Percentiles rank a stretch among this genome's conserved stretches.
Evolutionary conservation across 495 filamentous ascomycete genomes (phyloP).

Genomic region (Penicillium manginii): DNA sequence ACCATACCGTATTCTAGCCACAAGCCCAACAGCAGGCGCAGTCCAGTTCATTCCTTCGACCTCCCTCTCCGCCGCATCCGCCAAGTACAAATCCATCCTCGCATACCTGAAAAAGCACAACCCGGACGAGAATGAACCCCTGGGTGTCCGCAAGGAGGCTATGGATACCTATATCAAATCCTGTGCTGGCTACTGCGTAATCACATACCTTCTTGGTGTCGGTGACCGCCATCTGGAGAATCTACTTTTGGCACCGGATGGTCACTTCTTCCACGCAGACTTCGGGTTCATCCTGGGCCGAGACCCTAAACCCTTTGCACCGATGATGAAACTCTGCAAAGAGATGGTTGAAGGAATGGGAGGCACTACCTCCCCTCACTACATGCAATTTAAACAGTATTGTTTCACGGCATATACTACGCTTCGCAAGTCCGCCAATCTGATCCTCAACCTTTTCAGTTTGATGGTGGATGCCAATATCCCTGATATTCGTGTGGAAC

Average conservation of each 20-base stretch:
- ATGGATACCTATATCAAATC: conserved; percentile 97
- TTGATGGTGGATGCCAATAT: conserved; percentile 98
- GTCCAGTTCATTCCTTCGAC: conserved; percentile 91
- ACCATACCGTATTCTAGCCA: conserved; percentile 95
- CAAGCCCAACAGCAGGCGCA: conserved; percentile 83
- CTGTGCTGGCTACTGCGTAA: conserved; percentile 97
- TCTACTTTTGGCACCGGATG: conserved; percentile 85
- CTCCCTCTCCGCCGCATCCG: conserved; percentile 75
- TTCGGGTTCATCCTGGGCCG: conserved; percentile 98
- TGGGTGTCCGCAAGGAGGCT: conserved; percentile 87
- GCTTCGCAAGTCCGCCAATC: conserved; percentile 80
- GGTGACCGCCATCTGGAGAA: conserved; percentile 97
- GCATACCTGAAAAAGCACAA: conserved; percentile 89
- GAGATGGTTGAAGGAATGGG: conserved; percentile 99
- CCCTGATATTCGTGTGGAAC: conserved; percentile 89
- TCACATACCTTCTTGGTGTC: conserved; percentile 98
- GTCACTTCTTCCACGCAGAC: conserved; percentile 96
- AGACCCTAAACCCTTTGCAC: conserved; percentile 96
- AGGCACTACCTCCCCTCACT: conserved; percentile 75
- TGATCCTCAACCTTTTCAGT: conserved; percentile 96
- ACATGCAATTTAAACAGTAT: conserved; percentile 87
- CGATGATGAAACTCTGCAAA: conserved; percentile 93
- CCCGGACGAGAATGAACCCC: conserved; percentile 78
- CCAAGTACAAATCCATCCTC: conserved; percentile 82
- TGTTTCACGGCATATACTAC: conserved; percentile 95